phyloP scores from a whole-genome alignment of 805 yeast species.

The Kazachstania africana region DNA sequence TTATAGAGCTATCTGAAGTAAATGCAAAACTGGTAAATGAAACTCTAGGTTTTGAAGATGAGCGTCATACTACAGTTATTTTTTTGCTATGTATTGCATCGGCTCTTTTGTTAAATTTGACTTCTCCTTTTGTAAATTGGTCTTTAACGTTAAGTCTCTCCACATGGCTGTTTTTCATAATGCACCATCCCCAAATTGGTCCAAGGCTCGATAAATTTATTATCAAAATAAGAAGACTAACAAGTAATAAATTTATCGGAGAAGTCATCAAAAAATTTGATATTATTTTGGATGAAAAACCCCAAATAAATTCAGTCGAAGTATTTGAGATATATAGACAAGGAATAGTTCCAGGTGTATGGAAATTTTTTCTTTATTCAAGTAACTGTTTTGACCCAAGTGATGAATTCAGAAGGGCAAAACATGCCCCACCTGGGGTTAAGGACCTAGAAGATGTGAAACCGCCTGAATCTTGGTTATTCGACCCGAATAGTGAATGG shows the following conservation, averaged over 20 bases:
- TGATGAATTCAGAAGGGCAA: slow-evolving; percentile 35
- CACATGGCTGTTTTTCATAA: slow-evolving; percentile 44
- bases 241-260: slow-evolving; percentile 22
- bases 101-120: slow-evolving; percentile 31
- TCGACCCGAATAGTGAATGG: slow-evolving; percentile 53
- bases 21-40: slow-evolving; percentile 47
- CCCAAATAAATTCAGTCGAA: slow-evolving; percentile 54
- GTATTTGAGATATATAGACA: slow-evolving; percentile 64
- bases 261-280: slow-evolving; percentile 17
- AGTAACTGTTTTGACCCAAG: slow-evolving; percentile 40
- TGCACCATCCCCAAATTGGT: slow-evolving; percentile 49
- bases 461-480: slow-evolving; percentile 70
- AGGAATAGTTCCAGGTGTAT: slow-evolving; percentile 46
- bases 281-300: slow-evolving; percentile 59
- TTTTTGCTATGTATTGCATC: slow-evolving; percentile 32
- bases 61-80: slow-evolving; percentile 50
- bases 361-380: slow-evolving; percentile 53
- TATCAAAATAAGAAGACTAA: neutral
- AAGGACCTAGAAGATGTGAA: slow-evolving; percentile 38
- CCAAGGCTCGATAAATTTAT: neutral
- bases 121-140: slow-evolving; percentile 54
- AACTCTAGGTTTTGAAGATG: slow-evolving; percentile 62
- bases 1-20: slow-evolving; percentile 38
- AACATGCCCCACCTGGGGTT: slow-evolving; percentile 57
- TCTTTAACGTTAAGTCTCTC: slow-evolving; percentile 39